A percentile compares a stretch with the other conserved stretches of the same genome.
Conservation (phyloP, 192 early-diverging fungal species). For the Umbelopsis sp. region DNA sequence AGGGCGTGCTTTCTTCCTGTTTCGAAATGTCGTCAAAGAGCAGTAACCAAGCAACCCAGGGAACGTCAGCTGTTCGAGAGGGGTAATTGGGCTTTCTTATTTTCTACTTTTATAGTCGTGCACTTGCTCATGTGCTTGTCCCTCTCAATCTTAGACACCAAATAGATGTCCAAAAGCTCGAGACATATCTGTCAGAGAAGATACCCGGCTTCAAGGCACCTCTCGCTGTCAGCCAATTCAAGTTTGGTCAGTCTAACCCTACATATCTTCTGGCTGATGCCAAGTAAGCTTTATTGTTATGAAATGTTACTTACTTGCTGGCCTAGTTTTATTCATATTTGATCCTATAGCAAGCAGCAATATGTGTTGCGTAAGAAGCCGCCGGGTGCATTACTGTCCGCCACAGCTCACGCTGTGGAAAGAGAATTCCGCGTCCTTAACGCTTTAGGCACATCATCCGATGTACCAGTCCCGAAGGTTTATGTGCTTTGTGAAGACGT, state of each 20-base stretch:
- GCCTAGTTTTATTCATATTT: background rate
- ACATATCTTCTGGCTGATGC: constrained; percentile 84
- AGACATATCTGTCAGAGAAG: constrained; percentile 57
- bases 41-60: background rate
- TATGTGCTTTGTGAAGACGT: constrained; percentile 87
- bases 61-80: background rate
- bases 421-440: constrained; percentile 83
- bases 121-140: background rate
- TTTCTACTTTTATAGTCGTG: background rate
- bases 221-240: constrained; percentile 82
- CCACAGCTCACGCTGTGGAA: constrained; percentile 91
- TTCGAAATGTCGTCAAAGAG: background rate
- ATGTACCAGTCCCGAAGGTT: constrained; percentile 90
- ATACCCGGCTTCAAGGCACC: constrained; percentile 63
- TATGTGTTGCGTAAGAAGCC: constrained; percentile 95
- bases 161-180: constrained; percentile 62
- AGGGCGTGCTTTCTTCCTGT: background rate
- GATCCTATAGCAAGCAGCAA: constrained; percentile 50
- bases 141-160: constrained; percentile 46
- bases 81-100: background rate
- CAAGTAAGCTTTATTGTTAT: constrained; percentile 48
- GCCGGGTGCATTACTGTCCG: constrained; percentile 79
- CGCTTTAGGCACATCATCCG: constrained; percentile 71
- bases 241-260: constrained; percentile 92
- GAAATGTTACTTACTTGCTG: background rate